Base-by-base conservation (phyloP, 345 rosid species). In the Erucastrum elatum region DNA sequence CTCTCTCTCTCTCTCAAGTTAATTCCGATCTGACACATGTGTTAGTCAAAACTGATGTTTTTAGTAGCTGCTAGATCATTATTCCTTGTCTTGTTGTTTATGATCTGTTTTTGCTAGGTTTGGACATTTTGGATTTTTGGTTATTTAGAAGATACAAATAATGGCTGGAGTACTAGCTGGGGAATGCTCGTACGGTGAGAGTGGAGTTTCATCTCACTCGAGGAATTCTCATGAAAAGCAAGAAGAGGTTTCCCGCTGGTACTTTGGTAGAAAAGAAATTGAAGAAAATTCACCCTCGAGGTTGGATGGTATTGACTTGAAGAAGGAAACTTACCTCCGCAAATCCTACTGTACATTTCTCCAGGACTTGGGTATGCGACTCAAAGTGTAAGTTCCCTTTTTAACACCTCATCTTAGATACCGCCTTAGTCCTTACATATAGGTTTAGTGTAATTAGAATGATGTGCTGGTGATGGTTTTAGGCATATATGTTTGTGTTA, bases 271-370 rank as follows among this genome's bases (percentile, higher is more conserved):
- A 64, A 93, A 87, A 80, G 96, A 95, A 81, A 90, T 95, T 46
- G 99, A 95, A 80, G 98, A 95, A 71, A 85, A 82, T 73, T 93
- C 97, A 10, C 97, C 99, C 0, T 93, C 99, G 3, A 93, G 93
- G 82, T 76, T 78, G 82, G 99, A 95, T 85, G 90, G 91, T 56
- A 89, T 95, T 53, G 98, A 95, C 86, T 87, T 91, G 81, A 95
- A 93, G 93, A 95, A 90, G 86, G 99, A 95, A 84, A 89, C 97
- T 0, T 89, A 90, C 85, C 81, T 95, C 30, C 94, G 97, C 75
- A 95, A 95, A 85, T 93, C 98, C 46, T 95, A 95, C 82, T 95
- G 99, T 79, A 95, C 99, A 29, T 95, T 87, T 85, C 80, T 95
- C 82, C 98, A 95, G 81, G 98, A 92, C 85, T 84, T 95, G 75